Conservation (phyloP, 306 rosid species). For the Medicago ruthenica region DNA sequence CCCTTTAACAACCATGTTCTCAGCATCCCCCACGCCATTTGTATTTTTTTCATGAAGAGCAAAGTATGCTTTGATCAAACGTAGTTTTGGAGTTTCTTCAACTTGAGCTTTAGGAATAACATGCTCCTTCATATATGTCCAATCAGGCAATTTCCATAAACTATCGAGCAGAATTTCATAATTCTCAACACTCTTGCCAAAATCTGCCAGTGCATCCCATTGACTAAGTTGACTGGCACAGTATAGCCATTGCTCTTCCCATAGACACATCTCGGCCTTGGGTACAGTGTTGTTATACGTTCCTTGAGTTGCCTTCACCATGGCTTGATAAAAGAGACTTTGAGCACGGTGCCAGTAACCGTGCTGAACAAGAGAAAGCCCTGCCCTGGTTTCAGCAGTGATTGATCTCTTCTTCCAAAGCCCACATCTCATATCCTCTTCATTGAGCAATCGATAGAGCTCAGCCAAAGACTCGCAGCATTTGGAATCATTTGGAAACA, state of each 20-base stretch:
- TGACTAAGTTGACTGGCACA: slow-evolving; percentile 97
- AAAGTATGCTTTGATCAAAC: slow-evolving; percentile 88
- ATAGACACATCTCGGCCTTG: slow-evolving; percentile 99
- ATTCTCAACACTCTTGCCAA: slow-evolving; percentile 94
- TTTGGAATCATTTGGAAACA: slow-evolving; percentile 86
- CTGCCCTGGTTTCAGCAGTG: slow-evolving; percentile 95
- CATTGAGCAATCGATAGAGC: slow-evolving; percentile 95
- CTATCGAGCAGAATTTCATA: slow-evolving; percentile 93
- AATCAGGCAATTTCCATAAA: slow-evolving; percentile 97
- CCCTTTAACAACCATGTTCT: slow-evolving; percentile 87
- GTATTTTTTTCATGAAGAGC: slow-evolving; percentile 89
- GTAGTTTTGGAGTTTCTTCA: slow-evolving; percentile 95
- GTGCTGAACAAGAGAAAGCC: slow-evolving; percentile 98
- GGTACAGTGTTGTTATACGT: slow-evolving; percentile 92
- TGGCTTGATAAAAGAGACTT: slow-evolving; percentile 96
- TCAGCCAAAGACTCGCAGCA: slow-evolving; percentile 96
- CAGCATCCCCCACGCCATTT: slow-evolving; percentile 93
- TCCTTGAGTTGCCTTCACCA: slow-evolving; percentile 99
- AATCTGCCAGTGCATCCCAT: slow-evolving; percentile 96
- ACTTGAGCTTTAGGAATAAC: slow-evolving; percentile 99
- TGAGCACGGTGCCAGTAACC: slow-evolving; percentile 99
- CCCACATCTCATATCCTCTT: slow-evolving; percentile 99
- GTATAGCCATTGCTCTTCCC: slow-evolving; percentile 98
- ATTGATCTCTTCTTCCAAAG: slow-evolving; percentile 92
- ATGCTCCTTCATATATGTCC: slow-evolving; percentile 96